Evolutionary conservation across 345 rosid genomes (phyloP).

Genomic region (Triadica sebifera): DNA sequence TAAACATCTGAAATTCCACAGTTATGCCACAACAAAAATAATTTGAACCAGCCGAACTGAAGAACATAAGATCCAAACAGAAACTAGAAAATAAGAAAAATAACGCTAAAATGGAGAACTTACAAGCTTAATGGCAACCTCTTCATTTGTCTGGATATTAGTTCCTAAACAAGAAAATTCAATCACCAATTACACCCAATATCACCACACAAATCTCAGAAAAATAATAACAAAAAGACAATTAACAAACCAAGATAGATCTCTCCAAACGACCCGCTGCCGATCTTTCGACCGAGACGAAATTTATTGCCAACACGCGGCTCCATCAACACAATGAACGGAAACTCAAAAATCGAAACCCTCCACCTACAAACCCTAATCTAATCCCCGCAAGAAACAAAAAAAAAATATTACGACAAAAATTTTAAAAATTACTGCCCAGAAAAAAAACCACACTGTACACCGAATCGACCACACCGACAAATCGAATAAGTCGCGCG

Average conservation of each 20-base stretch:
- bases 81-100: not conserved
- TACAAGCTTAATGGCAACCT: constrained; percentile 96
- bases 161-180: constrained; percentile 48
- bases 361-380: constrained; percentile 19
- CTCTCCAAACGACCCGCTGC: constrained; percentile 99
- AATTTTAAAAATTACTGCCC: not conserved
- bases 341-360: constrained; percentile 16
- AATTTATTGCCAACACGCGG: constrained; percentile 90
- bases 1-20: not conserved
- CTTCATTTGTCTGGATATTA: constrained; percentile 83
- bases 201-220: not conserved
- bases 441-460: constrained; percentile 9
- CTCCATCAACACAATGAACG: constrained; percentile 52
- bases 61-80: not conserved
- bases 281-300: constrained; percentile 92
- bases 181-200: not conserved
- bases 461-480: constrained; percentile 32
- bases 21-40: not conserved
- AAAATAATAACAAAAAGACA: not conserved
- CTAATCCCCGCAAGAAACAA: not conserved
- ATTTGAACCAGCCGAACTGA: not conserved
- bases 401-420: too few species aligned
- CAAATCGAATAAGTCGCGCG: constrained; percentile 17
- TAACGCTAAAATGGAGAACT: constrained; percentile 27
- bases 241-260: constrained; percentile 82